These are phyloP conservation scores for Boechera stricta DNA, from an alignment of 345 rosid species.

Conservation along the genomic window DNA sequence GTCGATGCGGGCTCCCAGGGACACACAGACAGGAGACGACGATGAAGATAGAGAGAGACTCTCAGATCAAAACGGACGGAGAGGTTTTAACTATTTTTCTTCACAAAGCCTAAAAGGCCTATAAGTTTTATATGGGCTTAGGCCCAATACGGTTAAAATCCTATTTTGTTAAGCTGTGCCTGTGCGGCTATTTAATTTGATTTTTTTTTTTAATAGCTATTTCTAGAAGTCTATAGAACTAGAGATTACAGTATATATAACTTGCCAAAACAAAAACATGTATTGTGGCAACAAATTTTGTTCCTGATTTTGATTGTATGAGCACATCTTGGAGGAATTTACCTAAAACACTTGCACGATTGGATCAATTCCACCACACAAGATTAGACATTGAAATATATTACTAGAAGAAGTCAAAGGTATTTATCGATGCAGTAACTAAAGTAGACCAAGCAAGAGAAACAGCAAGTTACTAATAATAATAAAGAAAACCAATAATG, in stretches of 20 bases:
- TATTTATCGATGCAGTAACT: too few species aligned
- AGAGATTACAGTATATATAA: neutral
- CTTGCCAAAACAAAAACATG: neutral
- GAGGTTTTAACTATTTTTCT: conserved; percentile 5
- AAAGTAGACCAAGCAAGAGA: neutral
- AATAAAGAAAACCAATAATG: too few species aligned
- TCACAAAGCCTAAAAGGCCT: neutral
- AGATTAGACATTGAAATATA: neutral
- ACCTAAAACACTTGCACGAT: neutral
- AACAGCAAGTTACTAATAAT: neutral
- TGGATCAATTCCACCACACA: neutral
- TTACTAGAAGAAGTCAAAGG: neutral
- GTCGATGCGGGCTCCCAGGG: neutral
- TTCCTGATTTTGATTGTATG: too few species aligned
- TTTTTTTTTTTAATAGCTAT: too few species aligned
- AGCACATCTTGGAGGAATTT: neutral
- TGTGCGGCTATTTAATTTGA: neutral
- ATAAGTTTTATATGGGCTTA: neutral
- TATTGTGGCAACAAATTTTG: neutral
- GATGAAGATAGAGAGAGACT: neutral
- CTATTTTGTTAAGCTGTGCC: neutral
- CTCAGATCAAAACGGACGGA: neutral
- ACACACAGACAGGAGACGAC: conserved; percentile 11
- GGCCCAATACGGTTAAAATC: conserved; percentile 17
- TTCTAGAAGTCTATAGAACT: neutral